A percentile compares a stretch with the other conserved stretches of the same genome.
Evolutionary conservation across 768 basidiomycete species (phyloP).

Genomic region (Podaxis sp.): DNA sequence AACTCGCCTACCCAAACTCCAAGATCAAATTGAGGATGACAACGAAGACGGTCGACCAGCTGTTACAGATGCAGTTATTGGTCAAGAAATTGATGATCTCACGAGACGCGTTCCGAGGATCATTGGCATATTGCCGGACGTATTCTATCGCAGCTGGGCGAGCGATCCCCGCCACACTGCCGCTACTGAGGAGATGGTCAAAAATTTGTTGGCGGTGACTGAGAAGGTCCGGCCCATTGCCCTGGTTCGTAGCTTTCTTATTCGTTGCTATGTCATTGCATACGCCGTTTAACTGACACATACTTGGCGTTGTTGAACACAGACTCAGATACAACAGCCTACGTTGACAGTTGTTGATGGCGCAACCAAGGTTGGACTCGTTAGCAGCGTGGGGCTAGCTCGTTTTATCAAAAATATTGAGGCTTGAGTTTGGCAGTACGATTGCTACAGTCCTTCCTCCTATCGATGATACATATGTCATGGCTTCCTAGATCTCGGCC

Average conservation of each 20-base stretch:
- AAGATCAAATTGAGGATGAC: constrained; percentile 34
- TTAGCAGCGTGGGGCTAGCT: constrained; percentile 59
- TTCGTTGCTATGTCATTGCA: background rate
- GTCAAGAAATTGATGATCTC: constrained; percentile 56
- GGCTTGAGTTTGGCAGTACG: constrained; percentile 13
- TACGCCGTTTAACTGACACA: background rate
- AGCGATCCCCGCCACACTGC: constrained; percentile 62
- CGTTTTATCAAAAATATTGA: constrained; percentile 60
- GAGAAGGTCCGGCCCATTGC: constrained; percentile 57
- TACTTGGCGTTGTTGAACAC: background rate
- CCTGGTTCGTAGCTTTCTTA: constrained; percentile 41
- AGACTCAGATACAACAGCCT: constrained; percentile 24
- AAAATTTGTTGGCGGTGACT: constrained; percentile 51
- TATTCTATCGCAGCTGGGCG: constrained; percentile 45
- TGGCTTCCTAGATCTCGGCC: too few species aligned
- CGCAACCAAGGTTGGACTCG: constrained; percentile 55
- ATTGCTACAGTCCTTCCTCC: background rate
- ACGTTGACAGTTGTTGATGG: constrained; percentile 43
- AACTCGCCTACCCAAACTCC: constrained; percentile 53
- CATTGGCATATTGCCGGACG: constrained; percentile 64
- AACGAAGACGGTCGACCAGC: constrained; percentile 22
- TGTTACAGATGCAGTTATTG: constrained; percentile 41
- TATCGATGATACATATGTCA: too few species aligned
- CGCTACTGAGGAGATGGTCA: constrained; percentile 70
- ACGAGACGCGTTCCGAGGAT: constrained; percentile 57